Base-by-base conservation (phyloP, 2,329 filamentous ascomycete genomes). In the Clarireedia monteithiana region DNA sequence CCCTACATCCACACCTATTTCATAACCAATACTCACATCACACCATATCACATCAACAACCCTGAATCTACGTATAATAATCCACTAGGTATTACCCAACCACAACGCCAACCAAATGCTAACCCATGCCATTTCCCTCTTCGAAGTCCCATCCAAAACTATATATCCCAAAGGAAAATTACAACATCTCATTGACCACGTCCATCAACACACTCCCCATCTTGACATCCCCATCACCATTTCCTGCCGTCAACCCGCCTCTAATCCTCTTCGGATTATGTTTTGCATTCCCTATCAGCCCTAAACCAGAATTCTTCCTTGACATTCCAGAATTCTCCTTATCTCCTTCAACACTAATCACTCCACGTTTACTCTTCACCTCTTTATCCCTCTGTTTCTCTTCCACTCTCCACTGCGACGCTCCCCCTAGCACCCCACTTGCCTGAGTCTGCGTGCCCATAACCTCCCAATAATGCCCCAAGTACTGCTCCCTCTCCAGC, bases 181-280 rank as follows among this genome's bases (percentile, higher is more conserved):
- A 53, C 34, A 59, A 48, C 42, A 40, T 52, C 47, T 91, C 88
- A 71, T 94, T 89, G 64, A 91, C 75, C 61, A 96, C 84, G 75
- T 92, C 86, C 67, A 82, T 81, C 66, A 91, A 76, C 34, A 64
- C 58, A 24, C 59, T 56, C 57, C 59, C 53, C 7, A 45, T 48
- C 14, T 61, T 63, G 30, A 60, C 54, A 40, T 40, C 38, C 39
- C 59, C n/a, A 40, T 48, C 48, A 15, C 42, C 42, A 50, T 63
- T 62, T 40, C 92, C 72, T 34, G 78, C 76, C 61, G 78, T 81
- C 51, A 79, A 79, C 0, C 84, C 83, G 47, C 83, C 76, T 65
- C 81, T 84, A 6, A 73, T 77, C 64, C 70, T 78, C 61, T 75
- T 82, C 1, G 84, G 82, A 63, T 61, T 50, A 39, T 50, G 38